Conservation (phyloP, 108 stramenopile genomes). For the Discostella stelligeroides region DNA sequence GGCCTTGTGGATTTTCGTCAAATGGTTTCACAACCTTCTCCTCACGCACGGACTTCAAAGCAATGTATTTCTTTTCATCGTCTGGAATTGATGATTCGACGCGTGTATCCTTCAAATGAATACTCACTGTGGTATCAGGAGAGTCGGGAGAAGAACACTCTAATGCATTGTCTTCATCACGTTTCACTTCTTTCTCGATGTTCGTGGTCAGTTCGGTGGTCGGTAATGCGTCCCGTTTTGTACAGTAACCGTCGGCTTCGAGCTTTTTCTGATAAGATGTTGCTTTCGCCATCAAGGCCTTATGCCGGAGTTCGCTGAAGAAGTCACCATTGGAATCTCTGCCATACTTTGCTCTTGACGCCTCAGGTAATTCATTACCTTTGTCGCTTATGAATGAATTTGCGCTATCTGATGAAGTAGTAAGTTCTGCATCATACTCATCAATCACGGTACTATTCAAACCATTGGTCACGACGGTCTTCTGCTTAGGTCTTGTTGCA, state of each 20-base stretch:
- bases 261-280: slow-evolving; percentile 7
- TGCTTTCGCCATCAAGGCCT: slow-evolving; percentile 35
- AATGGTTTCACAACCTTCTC: slow-evolving; percentile 3
- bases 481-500: neutral
- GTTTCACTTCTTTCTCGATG: neutral
- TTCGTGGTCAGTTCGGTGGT: neutral
- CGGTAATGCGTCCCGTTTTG: neutral
- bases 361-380: neutral
- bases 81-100: neutral
- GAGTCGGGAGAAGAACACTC: neutral
- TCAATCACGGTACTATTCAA: neutral
- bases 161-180: neutral
- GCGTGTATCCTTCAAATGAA: neutral
- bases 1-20: neutral
- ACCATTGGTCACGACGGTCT: slow-evolving; percentile 1
- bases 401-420: neutral
- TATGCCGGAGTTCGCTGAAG: slow-evolving; percentile 16
- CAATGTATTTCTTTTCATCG: slow-evolving; percentile 12
- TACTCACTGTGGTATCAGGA: neutral
- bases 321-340: neutral
- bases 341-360: neutral
- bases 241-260: neutral
- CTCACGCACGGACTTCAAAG: slow-evolving; percentile 8
- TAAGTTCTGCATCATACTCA: neutral
- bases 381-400: neutral